These are phyloP conservation scores for Acidiella bohemica DNA, from an alignment of 495 filamentous ascomycete genomes.

Conservation along the genomic window DNA sequence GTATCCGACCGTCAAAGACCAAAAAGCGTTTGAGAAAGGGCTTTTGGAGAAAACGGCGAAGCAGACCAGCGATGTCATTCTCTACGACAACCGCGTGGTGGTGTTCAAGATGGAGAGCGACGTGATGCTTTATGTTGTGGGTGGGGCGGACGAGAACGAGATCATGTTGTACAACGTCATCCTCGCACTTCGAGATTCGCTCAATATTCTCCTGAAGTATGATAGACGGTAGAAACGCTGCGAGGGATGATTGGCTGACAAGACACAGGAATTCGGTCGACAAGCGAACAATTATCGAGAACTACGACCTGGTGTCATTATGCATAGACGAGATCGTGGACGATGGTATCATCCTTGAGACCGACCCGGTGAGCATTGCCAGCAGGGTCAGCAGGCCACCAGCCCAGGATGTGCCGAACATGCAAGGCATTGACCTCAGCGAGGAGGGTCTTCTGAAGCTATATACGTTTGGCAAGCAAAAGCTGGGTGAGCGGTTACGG, in stretches of 20 bases:
- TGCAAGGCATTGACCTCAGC: conserved; percentile 86
- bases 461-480: conserved; percentile 87
- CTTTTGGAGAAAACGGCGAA: conserved; percentile 93
- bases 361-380: conserved; percentile 82
- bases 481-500: conserved; percentile 80
- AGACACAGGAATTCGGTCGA: conserved; percentile 68
- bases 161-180: conserved; percentile 90
- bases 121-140: conserved; percentile 93
- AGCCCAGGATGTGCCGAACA: conserved; percentile 71
- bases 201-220: conserved; percentile 88
- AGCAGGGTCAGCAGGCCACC: conserved; percentile 83
- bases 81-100: conserved; percentile 88
- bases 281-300: conserved; percentile 94
- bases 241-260: conserved; percentile 3
- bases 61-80: conserved; percentile 83
- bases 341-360: conserved; percentile 93
- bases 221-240: conserved; percentile 14
- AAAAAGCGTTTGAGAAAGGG: conserved; percentile 92
- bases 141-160: conserved; percentile 87
- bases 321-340: conserved; percentile 94
- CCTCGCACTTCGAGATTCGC: conserved; percentile 70
- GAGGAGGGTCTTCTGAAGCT: conserved; percentile 93
- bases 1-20: conserved; percentile 80
- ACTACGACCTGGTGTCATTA: conserved; percentile 83
- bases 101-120: conserved; percentile 97